phyloP scores from a whole-genome alignment of 345 rosid genomes.

The Arabidopsis suecica region DNA sequence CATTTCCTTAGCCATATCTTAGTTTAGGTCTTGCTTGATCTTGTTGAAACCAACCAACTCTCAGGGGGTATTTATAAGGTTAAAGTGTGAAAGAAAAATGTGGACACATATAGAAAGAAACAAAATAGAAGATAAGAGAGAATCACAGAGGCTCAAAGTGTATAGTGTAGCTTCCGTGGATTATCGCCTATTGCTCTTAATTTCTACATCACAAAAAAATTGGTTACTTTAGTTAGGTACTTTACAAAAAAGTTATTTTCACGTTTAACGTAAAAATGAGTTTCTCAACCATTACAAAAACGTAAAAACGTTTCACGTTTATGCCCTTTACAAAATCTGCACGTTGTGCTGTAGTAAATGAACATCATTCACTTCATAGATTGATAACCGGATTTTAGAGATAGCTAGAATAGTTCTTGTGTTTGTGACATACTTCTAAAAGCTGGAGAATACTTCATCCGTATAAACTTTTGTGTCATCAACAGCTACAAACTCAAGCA shows the following conservation, averaged over 20 bases:
- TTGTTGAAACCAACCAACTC: not conserved
- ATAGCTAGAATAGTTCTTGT: not conserved
- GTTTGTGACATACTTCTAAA: not conserved
- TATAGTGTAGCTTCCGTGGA: no score
- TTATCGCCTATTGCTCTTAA: not conserved
- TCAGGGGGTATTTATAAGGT: not conserved
- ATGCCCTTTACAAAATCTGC: not conserved
- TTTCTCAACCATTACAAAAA: no score
- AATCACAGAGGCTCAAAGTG: not conserved
- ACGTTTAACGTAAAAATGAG: no score
- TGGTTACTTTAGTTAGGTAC: not conserved
- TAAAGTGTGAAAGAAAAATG: not conserved
- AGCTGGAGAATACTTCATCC: not conserved
- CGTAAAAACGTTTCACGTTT: no score
- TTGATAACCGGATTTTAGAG: not conserved
- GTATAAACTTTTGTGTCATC: not conserved
- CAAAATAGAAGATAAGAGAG: not conserved
- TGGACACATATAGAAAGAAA: not conserved
- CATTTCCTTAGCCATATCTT: conserved; percentile 5
- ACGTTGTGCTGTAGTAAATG: no score
- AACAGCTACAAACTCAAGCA: not conserved
- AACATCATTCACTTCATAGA: not conserved
- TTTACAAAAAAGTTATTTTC: no score
- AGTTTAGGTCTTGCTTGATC: not conserved
- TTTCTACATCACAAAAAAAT: not conserved